Evolutionary conservation across 1,284 basidiomycete species (phyloP), one percentile per base, ranked within the genome.

Genomic region (Sporisorium scitamineum): DNA sequence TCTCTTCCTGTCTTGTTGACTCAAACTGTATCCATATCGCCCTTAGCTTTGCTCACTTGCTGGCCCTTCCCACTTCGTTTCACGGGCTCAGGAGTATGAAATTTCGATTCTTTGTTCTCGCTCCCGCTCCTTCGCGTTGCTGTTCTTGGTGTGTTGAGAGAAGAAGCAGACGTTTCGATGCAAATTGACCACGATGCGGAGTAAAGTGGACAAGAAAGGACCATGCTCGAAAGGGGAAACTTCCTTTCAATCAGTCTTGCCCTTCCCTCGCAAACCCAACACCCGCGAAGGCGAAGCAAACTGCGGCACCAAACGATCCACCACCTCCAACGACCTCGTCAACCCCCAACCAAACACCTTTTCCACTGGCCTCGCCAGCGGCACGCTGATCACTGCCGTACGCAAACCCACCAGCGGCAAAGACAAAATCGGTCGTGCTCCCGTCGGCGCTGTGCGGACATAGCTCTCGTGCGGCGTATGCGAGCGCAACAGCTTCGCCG

Each of bases 381-480:
- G 64, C 18, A 67, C 41, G 3, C 34, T 22, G 27, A 67, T 10
- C 22, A 54, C 52, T 9, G 13, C 37, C 13, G 52, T n/a, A 22
- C 39, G 52, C 41, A 62, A 44, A 2, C 47, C 47, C n/a, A 65
- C 29, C 14, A 74, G n/a, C 20, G 54, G 8, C 22, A 54, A 27
- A 5, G n/a, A 50, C 47, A 45, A 42, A 3, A 47, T 24, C 20
- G 59, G 52, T 6, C 26, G 27, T 0, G 29, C 61, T 24, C 61
- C 48, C n/a, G 13, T 48, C 44, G 59, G 63, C 18, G 58, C 2
- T 8, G 57, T 57, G 18, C 65, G 42, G 16, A 24, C 51, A 52
- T 61, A 69, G 48, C 66, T 70, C 55, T 69, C 55, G 44, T 74
- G 71, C 54, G 58, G 59, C 18, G 56, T 61, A 31, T 66, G 69